Conservation (phyloP, 805 yeast species). For the Millerozyma miso region DNA sequence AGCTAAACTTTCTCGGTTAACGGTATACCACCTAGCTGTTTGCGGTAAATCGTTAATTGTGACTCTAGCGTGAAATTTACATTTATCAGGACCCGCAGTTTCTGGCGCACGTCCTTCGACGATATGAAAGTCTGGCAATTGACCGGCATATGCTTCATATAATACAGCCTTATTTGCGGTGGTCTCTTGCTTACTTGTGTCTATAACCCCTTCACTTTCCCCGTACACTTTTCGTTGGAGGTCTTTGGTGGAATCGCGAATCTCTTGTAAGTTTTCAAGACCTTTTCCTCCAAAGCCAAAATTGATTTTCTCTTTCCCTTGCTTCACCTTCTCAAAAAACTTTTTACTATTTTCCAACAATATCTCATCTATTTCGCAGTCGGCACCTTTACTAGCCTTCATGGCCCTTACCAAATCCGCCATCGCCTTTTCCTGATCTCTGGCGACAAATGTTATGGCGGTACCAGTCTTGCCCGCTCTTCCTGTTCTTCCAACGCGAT, state of each 20-base stretch:
- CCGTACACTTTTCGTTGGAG: constrained; percentile 49
- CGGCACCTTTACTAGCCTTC: constrained; percentile 46
- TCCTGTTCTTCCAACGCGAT: constrained; percentile 94
- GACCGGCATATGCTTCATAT: constrained; percentile 7
- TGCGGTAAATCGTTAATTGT: constrained; percentile 85
- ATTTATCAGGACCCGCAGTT: constrained; percentile 51
- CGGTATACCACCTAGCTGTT: constrained; percentile 70
- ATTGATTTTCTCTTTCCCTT: constrained; percentile 59
- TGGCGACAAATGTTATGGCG: constrained; percentile 57
- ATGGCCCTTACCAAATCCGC: constrained; percentile 68
- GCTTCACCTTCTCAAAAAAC: constrained; percentile 58
- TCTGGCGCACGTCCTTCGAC: constrained; percentile 51
- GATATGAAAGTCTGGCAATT: constrained; percentile 43
- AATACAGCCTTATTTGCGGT: neutral
- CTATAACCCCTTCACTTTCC: constrained; percentile 20
- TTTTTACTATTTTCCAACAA: constrained; percentile 46
- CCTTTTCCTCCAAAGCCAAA: constrained; percentile 96
- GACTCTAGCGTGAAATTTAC: constrained; percentile 61
- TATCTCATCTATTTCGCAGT: constrained; percentile 45
- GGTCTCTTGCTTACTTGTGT: neutral
- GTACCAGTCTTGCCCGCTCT: constrained; percentile 78
- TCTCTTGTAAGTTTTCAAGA: constrained; percentile 66
- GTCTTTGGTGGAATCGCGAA: constrained; percentile 47
- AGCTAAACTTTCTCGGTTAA: constrained; percentile 59
- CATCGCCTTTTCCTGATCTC: constrained; percentile 59